Evolutionary conservation across 345 rosid genomes (phyloP), one percentile per base, ranked within the genome.

Genomic region (Syzygium oleosum): DNA sequence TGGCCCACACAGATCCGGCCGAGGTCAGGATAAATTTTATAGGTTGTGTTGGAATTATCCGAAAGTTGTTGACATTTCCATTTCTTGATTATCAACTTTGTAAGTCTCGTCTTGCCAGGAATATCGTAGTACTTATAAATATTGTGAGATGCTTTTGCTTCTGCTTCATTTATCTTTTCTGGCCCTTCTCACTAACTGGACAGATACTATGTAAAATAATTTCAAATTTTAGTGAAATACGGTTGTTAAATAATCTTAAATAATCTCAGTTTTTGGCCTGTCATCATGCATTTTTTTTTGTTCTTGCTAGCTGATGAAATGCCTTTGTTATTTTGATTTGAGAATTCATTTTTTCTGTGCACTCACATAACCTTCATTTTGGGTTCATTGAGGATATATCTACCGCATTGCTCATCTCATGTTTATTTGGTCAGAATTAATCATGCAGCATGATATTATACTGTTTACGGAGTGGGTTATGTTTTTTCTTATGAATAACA

Each of bases 1-100:
- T 94, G 87, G 98, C 98, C 73, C 96, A 95, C 29, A 92, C 89
- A 73, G 99, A 96, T 91, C 95, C 96, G 41, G 88, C 91, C 41
- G 99, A 96, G 99, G 99, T 98, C 85, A 58, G 94, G 88, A 63
- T 85, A 84, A 41, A 38, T 49, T 21, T 73, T 73, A 59, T 56
- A 58, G 52, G 54, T 63, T 56, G 25, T 51, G 51, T 46, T 25
- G 14, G 41, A 51, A 43, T 73, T 73, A 22, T 34, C 49, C 7
- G 12, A 73, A 73, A 38, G 10, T 34, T 38, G 49, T 38, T 1
- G 7, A 19, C 80, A 34, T 34, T 73, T 73, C 21, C 25, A 1
- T 73, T 73, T 73, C 49, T 73, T 73, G 80, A 38, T 73, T 34
- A 19, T 73, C 46, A 73, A 41, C 49, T 73, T 73, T 73, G 49